Evolutionary conservation across 306 rosid genomes (phyloP).

Genomic region (Hippophae rhamnoides): DNA sequence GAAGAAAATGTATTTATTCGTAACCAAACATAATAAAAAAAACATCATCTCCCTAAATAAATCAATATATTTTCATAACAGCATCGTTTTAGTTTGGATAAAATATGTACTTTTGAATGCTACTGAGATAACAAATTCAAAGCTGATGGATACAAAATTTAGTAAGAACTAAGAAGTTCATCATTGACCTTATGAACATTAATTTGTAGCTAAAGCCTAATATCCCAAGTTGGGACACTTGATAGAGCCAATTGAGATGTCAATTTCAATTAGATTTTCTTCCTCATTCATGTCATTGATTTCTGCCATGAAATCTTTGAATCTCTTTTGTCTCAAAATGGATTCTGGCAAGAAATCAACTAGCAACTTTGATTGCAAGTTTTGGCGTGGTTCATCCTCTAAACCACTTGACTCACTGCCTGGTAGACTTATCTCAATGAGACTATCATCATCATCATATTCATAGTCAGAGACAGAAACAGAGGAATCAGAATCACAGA

Average conservation of each 20-base stretch:
- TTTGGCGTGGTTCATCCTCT: conserved; percentile 28
- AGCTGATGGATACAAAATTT: no score
- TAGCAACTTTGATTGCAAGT: conserved; percentile 20
- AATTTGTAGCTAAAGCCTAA: conserved; percentile 21
- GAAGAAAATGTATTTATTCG: no score
- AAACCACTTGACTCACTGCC: conserved; percentile 17
- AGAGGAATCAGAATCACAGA: conserved; percentile 22
- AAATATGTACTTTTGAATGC: no score
- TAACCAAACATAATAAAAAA: no score
- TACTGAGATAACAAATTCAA: no score
- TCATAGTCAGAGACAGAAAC: conserved; percentile 23
- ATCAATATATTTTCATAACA: no score
- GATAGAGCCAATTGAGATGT: conserved; percentile 45
- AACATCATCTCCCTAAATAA: no score
- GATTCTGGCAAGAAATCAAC: conserved; percentile 30
- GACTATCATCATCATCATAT: conserved; percentile 33
- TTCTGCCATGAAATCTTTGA: conserved; percentile 46
- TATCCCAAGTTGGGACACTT: conserved; percentile 29
- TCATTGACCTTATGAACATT: no score
- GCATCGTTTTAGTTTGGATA: no score
- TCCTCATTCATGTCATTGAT: conserved; percentile 51
- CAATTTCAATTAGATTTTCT: conserved; percentile 64
- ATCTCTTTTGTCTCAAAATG: conserved; percentile 26
- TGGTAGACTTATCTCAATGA: conserved; percentile 61
- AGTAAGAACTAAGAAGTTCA: no score